Evolutionary conservation across 1,139 yeast species (phyloP), one percentile per base, ranked within the genome.

Genomic region (Fermentozyma sake): DNA sequence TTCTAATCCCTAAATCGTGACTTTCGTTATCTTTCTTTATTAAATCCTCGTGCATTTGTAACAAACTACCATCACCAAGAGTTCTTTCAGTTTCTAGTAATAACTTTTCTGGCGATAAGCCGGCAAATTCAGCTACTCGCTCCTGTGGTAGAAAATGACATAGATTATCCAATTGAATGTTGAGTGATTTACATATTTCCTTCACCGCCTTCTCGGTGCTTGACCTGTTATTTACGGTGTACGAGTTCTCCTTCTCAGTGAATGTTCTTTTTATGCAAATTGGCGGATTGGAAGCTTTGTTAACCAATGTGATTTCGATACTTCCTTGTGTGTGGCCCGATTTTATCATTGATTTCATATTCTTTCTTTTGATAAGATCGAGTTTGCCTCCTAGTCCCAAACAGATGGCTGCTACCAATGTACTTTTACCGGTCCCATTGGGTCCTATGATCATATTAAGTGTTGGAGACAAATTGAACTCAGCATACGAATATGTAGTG

Each of bases 81-180:
- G 96, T 87, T 31, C 94, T 63, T 47, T 87, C 86, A 1, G 95
- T 85, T 45, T 85, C 95, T 18, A 67, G 48, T 7, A 93, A 61
- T 7, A 91, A 58, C 37, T 78, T 77, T 35, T 82, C 89, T 0
- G 95, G 84, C 10, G 84, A 72, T 36, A 86, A 59, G 5, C 80
- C 75, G 0, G 97, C 95, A 61, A 93, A 93, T 40, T 86, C 89
- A 1, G 95, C 91, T 6, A 91, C 98, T 39, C 94, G 68, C 45
- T 91, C 98, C 49, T 93, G 99, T 0, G 98, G 96, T 29, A 93
- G 58, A 48, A 93, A 93, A 49, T 91, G 97, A 47, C 98, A 91
- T 32, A 91, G 64, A 46, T 89, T 93, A 50, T 86, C 94, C 33
- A 93, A 66, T 47, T 91, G 97, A 35, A 93, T 83, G 44, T 83